Evolutionary conservation across 805 yeast genomes (phyloP), one percentile per base, ranked within the genome.

Genomic region (Cyberlindnera veronae): DNA sequence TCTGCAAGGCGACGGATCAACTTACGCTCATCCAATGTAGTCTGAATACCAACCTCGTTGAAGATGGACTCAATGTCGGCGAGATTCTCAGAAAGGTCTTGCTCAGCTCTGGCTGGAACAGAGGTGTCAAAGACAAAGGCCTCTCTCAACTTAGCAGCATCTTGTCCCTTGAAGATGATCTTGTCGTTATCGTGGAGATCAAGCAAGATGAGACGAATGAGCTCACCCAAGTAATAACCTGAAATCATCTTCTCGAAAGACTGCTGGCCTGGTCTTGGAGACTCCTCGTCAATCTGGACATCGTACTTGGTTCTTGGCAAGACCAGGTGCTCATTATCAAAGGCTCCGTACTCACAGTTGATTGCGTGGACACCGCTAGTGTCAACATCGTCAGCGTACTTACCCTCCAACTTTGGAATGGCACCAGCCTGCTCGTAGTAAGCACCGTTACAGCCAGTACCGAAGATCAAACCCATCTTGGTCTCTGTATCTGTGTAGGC

Each of bases 311-410:
- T 90, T 69, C 96, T 79, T 60, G 98, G 98, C 54, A 91, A 74
- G 26, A 81, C 76, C 9, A 53, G 44, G 58, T 84, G 95, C 66
- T 88, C 96, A 61, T 88, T 90, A 64, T 91, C 98, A 62, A 91
- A 91, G 6, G 97, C 91, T 58, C 99, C 98, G 69, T 91, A 91
- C 71, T 91, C 99, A 73, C 97, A 89, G 74, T 91, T 91, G 64
- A 91, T 91, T 40, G 96, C 96, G 95, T 91, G 90, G 48, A 83
- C 80, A 31, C 84, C 73, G 36, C 76, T 76, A 6, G 60, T 64
- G 28, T 76, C 60, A 52, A 88, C 75, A 59, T 87, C 96, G 31
- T 64, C 68, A 22, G 79, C 74, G 39, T 83, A 63, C 54, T 66
- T 68, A 45, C 93, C 95, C 54, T 78, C 79, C 53, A 91, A 73